Base-by-base conservation (phyloP, 1,284 basidiomycete genomes). In the Lentinula novae-zelandiae region DNA sequence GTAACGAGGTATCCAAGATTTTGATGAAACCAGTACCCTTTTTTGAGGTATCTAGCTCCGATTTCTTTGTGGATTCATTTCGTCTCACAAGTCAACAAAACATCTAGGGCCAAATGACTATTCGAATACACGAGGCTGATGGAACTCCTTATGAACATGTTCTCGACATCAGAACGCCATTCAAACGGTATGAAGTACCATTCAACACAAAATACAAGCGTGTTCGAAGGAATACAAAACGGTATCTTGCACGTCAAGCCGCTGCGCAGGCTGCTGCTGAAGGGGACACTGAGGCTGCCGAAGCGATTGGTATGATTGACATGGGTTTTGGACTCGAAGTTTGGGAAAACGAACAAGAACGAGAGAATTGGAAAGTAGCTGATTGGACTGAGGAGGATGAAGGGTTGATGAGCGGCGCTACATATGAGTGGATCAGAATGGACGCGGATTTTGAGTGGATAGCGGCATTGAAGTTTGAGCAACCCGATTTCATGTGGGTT, bases 151-250 rank as follows among this genome's bases (percentile, higher is more conserved):
- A 99, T 71, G 97, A 99, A 73, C 97, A 99, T 71, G 93, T 99
- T 20, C 82, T 99, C 46, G 95, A 98, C 71, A 92, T 99, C 62
- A 89, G 92, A 46, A 85, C 85, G 20, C 76, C 86, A 1, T 92
- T 91, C 75, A 98, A 97, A 72, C 88, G 92, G 12, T 98, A 94
- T 71, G 95, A 97, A 69, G 95, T 99, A 0, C 96, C 97, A 1
- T 99, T 98, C 82, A 99, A 99, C 73, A 98, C 96, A n/a, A 99
- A 98, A 75, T 98, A 98, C 77, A 99, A 98, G 75, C 93, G 97
- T 64, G 93, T 98, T 15, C 84, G 96, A 56, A 83, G 96, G 39
- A 95, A 96, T 68, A 97, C 94, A 20, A 96, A 96, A 72, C 90
- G 95, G 17, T 97, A 97, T 68, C 84, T 97, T 53, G 95, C 96